These are phyloP conservation scores for Schizopora paradoxa DNA, from an alignment of 1,284 basidiomycete genomes.

Conservation along the genomic window DNA sequence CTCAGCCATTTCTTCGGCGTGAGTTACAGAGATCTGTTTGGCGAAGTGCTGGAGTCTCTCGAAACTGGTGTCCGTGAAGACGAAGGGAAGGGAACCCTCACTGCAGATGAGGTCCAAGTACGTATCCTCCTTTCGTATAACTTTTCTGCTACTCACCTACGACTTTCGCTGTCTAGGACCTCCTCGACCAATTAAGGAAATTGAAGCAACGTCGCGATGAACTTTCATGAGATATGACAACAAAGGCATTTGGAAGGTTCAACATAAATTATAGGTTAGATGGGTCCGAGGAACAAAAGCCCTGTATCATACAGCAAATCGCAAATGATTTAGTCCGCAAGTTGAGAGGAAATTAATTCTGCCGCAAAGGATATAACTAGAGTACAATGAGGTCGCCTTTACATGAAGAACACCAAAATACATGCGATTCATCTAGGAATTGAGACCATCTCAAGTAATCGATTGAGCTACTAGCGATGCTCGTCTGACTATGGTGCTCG, in stretches of 20 bases:
- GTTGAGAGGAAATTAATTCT: no score
- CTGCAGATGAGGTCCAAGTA: constrained; percentile 66
- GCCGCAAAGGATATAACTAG: no score
- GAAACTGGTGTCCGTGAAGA: constrained; percentile 71
- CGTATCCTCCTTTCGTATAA: constrained; percentile 22
- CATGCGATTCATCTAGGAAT: constrained; percentile 76
- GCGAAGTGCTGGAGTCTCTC: constrained; percentile 71
- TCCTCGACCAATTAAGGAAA: constrained; percentile 12
- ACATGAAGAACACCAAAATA: constrained; percentile 82
- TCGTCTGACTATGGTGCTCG: background rate
- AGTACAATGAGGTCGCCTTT: constrained; percentile 73
- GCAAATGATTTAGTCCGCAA: no score
- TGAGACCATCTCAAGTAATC: constrained; percentile 42
- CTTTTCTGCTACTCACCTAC: constrained; percentile 5
- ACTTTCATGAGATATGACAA: constrained; percentile 14
- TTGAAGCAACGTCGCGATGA: constrained; percentile 16
- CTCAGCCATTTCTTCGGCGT: constrained; percentile 80
- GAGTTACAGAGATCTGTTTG: constrained; percentile 68
- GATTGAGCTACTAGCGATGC: constrained; percentile 11
- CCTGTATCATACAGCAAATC: no score
- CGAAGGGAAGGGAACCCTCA: constrained; percentile 51
- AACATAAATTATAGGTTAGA: constrained; percentile 2
- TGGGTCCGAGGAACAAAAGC: no score
- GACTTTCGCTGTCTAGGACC: constrained; percentile 1
- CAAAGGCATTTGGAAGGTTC: no score